A percentile compares a stretch with the other conserved stretches of the same genome.
Conservation (phyloP, 2,329 filamentous ascomycete genomes). For the Trichothecium sympodiale region DNA sequence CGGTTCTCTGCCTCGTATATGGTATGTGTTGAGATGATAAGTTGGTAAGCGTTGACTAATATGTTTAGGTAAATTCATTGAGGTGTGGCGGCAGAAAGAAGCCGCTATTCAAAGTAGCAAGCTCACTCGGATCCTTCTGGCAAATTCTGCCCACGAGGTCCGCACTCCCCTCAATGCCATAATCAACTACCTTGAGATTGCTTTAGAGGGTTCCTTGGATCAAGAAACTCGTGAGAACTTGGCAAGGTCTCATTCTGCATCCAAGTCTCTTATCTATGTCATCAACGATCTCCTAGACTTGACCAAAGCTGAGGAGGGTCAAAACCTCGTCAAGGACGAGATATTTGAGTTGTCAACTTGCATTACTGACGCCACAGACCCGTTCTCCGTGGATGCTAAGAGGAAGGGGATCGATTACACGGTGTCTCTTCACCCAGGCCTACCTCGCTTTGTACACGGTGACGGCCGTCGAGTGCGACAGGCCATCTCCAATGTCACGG, state of each 20-base stretch:
- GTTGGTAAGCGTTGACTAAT: background rate
- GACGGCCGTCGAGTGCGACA: constrained; percentile 75
- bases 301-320: constrained; percentile 78
- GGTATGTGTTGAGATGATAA: constrained; percentile 35
- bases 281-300: constrained; percentile 87
- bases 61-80: constrained; percentile 58
- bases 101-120: constrained; percentile 72
- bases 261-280: constrained; percentile 84
- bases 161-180: constrained; percentile 86
- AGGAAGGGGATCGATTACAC: constrained; percentile 66
- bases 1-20: constrained; percentile 79
- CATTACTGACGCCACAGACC: constrained; percentile 64
- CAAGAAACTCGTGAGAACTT: constrained; percentile 77
- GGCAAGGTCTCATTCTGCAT: constrained; percentile 76
- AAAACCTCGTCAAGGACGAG: constrained; percentile 69
- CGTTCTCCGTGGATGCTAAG: constrained; percentile 62
- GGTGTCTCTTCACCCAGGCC: constrained; percentile 52
- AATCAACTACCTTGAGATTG: constrained; percentile 90
- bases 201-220: constrained; percentile 69
- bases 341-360: constrained; percentile 62
- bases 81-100: constrained; percentile 88
- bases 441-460: constrained; percentile 64
- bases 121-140: constrained; percentile 65
- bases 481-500: constrained; percentile 69
- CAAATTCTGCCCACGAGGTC: constrained; percentile 86